Conservation (phyloP, 139 green algal genomes). For the Chlamydomonas schloesseri region DNA sequence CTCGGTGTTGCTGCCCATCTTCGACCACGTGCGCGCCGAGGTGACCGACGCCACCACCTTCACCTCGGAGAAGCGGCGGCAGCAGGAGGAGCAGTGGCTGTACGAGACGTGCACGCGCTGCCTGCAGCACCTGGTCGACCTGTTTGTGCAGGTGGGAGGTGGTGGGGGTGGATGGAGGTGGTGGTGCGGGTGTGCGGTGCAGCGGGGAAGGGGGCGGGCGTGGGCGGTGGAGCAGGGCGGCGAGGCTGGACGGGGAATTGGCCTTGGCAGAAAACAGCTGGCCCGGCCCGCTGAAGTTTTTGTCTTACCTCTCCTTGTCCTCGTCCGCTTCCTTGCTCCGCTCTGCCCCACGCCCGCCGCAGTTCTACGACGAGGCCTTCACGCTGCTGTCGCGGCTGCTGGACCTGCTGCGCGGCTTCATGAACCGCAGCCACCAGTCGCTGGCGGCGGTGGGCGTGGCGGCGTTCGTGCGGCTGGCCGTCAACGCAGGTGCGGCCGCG, state of each 20-base stretch:
- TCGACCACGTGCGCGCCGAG: slow-evolving; percentile 95
- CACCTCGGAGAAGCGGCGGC: slow-evolving; percentile 80
- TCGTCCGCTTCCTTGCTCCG: background rate
- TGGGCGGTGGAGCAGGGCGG: too few relatives aligned
- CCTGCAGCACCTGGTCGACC: slow-evolving; percentile 95
- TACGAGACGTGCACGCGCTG: slow-evolving; percentile 98
- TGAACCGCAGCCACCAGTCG: slow-evolving; percentile 82
- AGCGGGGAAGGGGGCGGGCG: too few relatives aligned
- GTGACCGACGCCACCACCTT: slow-evolving; percentile 93
- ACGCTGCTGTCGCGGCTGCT: slow-evolving; percentile 82
- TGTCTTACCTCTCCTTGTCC: too few relatives aligned
- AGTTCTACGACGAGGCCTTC: slow-evolving; percentile 57
- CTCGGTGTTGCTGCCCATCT: slow-evolving; percentile 97
- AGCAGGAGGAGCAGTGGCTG: slow-evolving; percentile 93
- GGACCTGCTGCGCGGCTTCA: slow-evolving; percentile 86
- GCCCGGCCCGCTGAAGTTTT: too few relatives aligned
- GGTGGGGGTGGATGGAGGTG: background rate
- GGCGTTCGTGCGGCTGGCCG: slow-evolving; percentile 83
- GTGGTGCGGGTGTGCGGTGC: too few relatives aligned
- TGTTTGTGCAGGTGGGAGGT: slow-evolving; percentile 74
- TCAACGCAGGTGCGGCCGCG: slow-evolving; percentile 55
- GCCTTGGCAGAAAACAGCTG: too few relatives aligned
- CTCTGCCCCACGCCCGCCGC: background rate
- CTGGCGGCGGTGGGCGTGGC: slow-evolving; percentile 94
- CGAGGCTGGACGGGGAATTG: too few relatives aligned